Conservation (phyloP, 2,329 filamentous ascomycete genomes). For the Gnomoniopsis sp. region DNA sequence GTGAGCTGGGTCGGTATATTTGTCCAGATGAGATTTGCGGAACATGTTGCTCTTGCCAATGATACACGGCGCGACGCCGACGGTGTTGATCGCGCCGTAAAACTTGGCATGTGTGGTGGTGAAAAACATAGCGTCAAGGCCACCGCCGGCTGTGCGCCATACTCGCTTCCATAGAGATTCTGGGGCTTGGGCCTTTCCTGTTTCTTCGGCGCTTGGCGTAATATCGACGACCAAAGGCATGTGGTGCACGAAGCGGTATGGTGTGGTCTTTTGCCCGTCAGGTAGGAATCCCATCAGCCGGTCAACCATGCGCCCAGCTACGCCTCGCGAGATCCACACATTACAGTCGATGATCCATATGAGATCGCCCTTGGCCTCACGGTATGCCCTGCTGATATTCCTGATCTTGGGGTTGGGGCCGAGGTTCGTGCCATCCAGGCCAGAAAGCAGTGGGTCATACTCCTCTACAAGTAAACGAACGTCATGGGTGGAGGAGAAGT, state of each 20-base stretch:
- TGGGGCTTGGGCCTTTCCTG: background rate
- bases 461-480: conserved; percentile 75
- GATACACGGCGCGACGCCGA: conserved; percentile 85
- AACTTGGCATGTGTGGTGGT: conserved; percentile 93
- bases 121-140: conserved; percentile 93
- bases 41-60: conserved; percentile 99
- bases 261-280: conserved; percentile 44
- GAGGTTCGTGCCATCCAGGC: conserved; percentile 50
- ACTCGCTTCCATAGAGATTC: conserved; percentile 15
- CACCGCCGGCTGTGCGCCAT: conserved; percentile 61
- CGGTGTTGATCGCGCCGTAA: conserved; percentile 94
- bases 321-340: conserved; percentile 80
- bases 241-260: conserved; percentile 93
- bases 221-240: conserved; percentile 85
- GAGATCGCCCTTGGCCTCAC: conserved; percentile 80
- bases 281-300: conserved; percentile 67
- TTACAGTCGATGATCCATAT: conserved; percentile 97
- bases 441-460: conserved; percentile 69
- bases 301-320: conserved; percentile 85
- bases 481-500: conserved; percentile 67
- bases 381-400: conserved; percentile 90
- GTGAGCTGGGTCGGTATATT: conserved; percentile 53
- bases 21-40: conserved; percentile 82
- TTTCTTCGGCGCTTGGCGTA: conserved; percentile 29
- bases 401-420: conserved; percentile 98